A percentile compares a stretch with the other conserved stretches of the same genome.
phyloP scores from a whole-genome alignment of 2,329 filamentous ascomycete species.

The Chaetomium sp. region DNA sequence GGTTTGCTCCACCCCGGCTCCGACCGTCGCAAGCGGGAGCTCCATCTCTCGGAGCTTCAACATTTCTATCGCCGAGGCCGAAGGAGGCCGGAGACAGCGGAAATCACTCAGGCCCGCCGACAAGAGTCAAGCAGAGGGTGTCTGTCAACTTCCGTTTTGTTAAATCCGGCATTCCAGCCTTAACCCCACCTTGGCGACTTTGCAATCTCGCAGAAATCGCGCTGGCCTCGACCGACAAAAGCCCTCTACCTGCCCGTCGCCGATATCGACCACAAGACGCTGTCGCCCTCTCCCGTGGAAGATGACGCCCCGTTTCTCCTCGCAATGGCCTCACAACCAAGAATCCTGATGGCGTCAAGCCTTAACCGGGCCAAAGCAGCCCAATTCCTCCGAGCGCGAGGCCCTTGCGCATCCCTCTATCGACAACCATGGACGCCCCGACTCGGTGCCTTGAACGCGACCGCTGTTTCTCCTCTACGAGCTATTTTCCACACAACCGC shows the following conservation, averaged over 20 bases:
- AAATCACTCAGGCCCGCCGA: neutral
- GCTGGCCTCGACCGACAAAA: neutral
- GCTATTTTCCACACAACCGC: slow-evolving; percentile 31
- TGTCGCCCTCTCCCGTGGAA: neutral
- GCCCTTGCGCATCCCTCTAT: slow-evolving; percentile 12
- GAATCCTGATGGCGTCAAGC: slow-evolving; percentile 32
- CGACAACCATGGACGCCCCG: slow-evolving; percentile 22
- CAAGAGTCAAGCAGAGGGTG: neutral
- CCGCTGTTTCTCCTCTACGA: slow-evolving; percentile 19
- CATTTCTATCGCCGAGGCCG: slow-evolving; percentile 17
- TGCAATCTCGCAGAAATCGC: slow-evolving; percentile 22
- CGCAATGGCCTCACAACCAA: slow-evolving; percentile 32
- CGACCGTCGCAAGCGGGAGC: slow-evolving; percentile 5
- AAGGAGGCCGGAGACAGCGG: neutral
- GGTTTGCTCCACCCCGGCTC: slow-evolving; percentile 19
- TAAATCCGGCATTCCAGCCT: neutral
- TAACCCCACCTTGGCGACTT: neutral
- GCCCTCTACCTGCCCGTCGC: neutral
- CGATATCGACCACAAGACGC: neutral
- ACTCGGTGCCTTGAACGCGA: slow-evolving; percentile 10
- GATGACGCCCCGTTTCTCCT: slow-evolving; percentile 17
- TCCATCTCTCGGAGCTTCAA: slow-evolving; percentile 21
- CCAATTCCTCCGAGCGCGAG: slow-evolving; percentile 19
- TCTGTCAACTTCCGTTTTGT: neutral
- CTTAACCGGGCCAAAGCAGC: slow-evolving; percentile 24